These are phyloP conservation scores for Fusarium illudens DNA, from an alignment of 2,329 filamentous ascomycete genomes.

Conservation along the genomic window DNA sequence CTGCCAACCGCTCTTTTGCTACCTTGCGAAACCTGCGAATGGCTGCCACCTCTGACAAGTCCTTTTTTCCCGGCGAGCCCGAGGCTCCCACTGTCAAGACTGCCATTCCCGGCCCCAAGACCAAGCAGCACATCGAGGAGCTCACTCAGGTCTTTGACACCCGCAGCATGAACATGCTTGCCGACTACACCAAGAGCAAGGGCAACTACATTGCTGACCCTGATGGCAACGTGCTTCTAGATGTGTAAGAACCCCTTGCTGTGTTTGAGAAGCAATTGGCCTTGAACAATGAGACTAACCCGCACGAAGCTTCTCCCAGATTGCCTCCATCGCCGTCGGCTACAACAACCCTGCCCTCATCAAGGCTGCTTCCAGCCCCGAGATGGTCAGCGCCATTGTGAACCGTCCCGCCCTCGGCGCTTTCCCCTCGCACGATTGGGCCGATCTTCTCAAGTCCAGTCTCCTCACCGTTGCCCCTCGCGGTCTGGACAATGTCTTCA, in stretches of 20 bases:
- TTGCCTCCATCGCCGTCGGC: slow-evolving; percentile 89
- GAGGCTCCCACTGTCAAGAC: slow-evolving; percentile 62
- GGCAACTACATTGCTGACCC: slow-evolving; percentile 85
- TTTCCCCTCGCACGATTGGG: slow-evolving; percentile 89
- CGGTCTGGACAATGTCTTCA: slow-evolving; percentile 89
- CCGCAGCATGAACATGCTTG: slow-evolving; percentile 83
- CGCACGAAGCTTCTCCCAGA: slow-evolving; percentile 78
- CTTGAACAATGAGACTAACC: slow-evolving; percentile 1
- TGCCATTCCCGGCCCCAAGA: slow-evolving; percentile 78
- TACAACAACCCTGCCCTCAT: slow-evolving; percentile 88
- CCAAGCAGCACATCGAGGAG: slow-evolving; percentile 72
- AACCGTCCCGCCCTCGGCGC: slow-evolving; percentile 91
- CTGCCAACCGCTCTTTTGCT: slow-evolving; percentile 37
- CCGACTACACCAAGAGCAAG: slow-evolving; percentile 75
- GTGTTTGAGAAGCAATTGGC: background rate
- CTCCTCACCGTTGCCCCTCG: slow-evolving; percentile 84
- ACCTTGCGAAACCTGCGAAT: slow-evolving; percentile 36
- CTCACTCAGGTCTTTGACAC: slow-evolving; percentile 86
- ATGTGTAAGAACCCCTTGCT: slow-evolving; percentile 63
- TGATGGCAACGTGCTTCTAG: slow-evolving; percentile 76
- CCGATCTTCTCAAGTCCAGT: slow-evolving; percentile 78
- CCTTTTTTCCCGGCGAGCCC: slow-evolving; percentile 61
- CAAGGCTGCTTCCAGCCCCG: slow-evolving; percentile 74
- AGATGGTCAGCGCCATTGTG: slow-evolving; percentile 83
- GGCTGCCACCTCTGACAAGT: slow-evolving; percentile 45